Conservation (phyloP, 2,329 filamentous ascomycete species). For the Scytalidium sp. region DNA sequence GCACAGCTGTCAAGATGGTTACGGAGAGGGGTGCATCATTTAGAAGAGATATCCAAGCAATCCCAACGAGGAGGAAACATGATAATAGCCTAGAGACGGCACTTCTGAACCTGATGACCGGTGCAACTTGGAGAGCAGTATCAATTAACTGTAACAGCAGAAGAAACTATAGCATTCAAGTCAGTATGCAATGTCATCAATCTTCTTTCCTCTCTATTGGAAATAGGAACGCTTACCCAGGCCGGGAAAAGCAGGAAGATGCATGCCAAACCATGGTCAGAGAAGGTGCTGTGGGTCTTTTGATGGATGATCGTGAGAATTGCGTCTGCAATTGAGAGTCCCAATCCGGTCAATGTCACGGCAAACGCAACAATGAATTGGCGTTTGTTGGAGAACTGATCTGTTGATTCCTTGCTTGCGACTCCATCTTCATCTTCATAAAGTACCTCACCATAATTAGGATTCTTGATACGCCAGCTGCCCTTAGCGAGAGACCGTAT, state of each 20-base stretch:
- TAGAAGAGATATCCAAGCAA: slow-evolving; percentile 8
- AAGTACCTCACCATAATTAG: slow-evolving; percentile 8
- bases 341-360: slow-evolving; percentile 48
- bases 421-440: slow-evolving; percentile 70
- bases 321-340: slow-evolving; percentile 52
- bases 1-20: slow-evolving; percentile 6
- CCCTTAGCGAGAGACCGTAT: slow-evolving; percentile 14
- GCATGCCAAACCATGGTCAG: slow-evolving; percentile 36
- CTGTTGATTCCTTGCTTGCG: slow-evolving; percentile 59
- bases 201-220: slow-evolving; percentile 13
- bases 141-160: slow-evolving; percentile 34
- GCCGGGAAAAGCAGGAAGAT: slow-evolving; percentile 56
- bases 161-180: slow-evolving; percentile 35
- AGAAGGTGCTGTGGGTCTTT: slow-evolving; percentile 23
- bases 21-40: slow-evolving; percentile 1
- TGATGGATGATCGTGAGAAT: slow-evolving; percentile 44
- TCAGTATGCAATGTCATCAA: slow-evolving; percentile 3
- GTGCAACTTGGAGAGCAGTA: slow-evolving; percentile 10
- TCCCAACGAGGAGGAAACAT: slow-evolving; percentile 10
- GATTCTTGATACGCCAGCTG: slow-evolving; percentile 12
- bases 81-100: slow-evolving; percentile 10
- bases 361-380: slow-evolving; percentile 52
- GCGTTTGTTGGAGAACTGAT: slow-evolving; percentile 56
- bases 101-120: slow-evolving; percentile 13
- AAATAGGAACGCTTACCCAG: slow-evolving; percentile 51